Evolutionary conservation across 1,284 basidiomycete species (phyloP).

Genomic region (Trichosporon sp.): DNA sequence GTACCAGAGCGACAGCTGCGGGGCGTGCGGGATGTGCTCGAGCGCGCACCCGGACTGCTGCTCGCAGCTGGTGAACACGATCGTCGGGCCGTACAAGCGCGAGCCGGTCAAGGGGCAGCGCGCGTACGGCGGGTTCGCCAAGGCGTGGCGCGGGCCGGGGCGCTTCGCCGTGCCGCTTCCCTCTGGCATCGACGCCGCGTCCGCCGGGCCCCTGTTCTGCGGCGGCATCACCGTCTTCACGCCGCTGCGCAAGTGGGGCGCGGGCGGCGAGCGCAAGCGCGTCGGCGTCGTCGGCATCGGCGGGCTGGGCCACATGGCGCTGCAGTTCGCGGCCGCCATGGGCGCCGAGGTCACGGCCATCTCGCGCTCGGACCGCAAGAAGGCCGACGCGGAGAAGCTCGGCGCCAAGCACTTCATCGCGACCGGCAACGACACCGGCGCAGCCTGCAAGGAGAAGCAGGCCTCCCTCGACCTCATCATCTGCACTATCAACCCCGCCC

Average conservation of each 20-base stretch:
- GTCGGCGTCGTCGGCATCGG: slow-evolving; percentile 54
- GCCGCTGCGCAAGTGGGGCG: slow-evolving; percentile 53
- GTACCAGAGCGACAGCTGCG: slow-evolving; percentile 52
- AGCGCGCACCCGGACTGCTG: slow-evolving; percentile 26
- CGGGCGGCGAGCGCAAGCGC: slow-evolving; percentile 51
- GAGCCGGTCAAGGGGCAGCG: slow-evolving; percentile 24
- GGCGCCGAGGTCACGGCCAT: slow-evolving; percentile 61
- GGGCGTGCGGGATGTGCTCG: slow-evolving; percentile 50
- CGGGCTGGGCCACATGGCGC: slow-evolving; percentile 46
- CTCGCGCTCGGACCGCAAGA: slow-evolving; percentile 52
- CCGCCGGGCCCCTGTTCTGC: slow-evolving; percentile 54
- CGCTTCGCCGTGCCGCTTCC: slow-evolving; percentile 65
- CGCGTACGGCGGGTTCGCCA: slow-evolving; percentile 49
- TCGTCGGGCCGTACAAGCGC: slow-evolving; percentile 9
- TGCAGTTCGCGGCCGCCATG: slow-evolving; percentile 53
- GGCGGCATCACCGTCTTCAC: slow-evolving; percentile 50
- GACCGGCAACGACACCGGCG: slow-evolving; percentile 29
- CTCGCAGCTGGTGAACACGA: slow-evolving; percentile 16
- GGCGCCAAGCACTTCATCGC: slow-evolving; percentile 49
- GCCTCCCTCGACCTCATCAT: slow-evolving; percentile 50
- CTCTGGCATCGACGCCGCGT: slow-evolving; percentile 55
- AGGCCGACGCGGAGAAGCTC: slow-evolving; percentile 53
- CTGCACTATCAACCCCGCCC: slow-evolving; percentile 38
- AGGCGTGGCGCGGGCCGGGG: slow-evolving; percentile 40
- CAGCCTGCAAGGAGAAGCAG: slow-evolving; percentile 30